Conservation (phyloP, 768 basidiomycete species). For the Russula ochroleuca region DNA sequence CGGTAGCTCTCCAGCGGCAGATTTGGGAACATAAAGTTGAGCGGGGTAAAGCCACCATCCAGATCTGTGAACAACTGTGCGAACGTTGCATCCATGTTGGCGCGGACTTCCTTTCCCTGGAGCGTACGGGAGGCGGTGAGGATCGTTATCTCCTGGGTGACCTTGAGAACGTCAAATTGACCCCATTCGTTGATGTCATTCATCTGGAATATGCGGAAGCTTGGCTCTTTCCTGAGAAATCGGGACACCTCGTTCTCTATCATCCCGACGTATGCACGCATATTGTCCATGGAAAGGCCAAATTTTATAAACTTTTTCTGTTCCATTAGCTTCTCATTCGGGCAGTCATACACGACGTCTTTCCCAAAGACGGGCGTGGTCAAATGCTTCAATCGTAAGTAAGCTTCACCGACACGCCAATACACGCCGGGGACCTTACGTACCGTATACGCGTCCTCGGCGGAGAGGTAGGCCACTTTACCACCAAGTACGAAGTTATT, state of each 20-base stretch:
- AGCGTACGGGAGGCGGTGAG: conserved; percentile 90
- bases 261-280: conserved; percentile 68
- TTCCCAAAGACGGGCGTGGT: conserved; percentile 96
- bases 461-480: conserved; percentile 85
- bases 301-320: conserved; percentile 99
- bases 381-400: conserved; percentile 54
- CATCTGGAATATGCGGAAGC: conserved; percentile 58
- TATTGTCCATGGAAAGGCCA: conserved; percentile 87
- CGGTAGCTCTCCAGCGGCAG: conserved; percentile 89
- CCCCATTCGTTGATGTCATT: conserved; percentile 76
- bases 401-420: background rate
- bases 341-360: conserved; percentile 95
- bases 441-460: conserved; percentile 96
- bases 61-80: conserved; percentile 82
- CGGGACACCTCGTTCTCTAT: conserved; percentile 47
- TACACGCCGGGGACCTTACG: conserved; percentile 10
- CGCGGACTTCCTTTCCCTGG: conserved; percentile 88
- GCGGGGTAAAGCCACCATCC: conserved; percentile 92
- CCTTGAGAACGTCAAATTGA: conserved; percentile 64
- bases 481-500: conserved; percentile 95
- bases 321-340: conserved; percentile 96
- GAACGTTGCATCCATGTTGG: conserved; percentile 73
- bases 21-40: conserved; percentile 94
- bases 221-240: conserved; percentile 61
- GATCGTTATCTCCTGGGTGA: conserved; percentile 86